These are phyloP conservation scores for Fusarium fracticaudum DNA, from an alignment of 2,329 filamentous ascomycete species.

Conservation along the genomic window DNA sequence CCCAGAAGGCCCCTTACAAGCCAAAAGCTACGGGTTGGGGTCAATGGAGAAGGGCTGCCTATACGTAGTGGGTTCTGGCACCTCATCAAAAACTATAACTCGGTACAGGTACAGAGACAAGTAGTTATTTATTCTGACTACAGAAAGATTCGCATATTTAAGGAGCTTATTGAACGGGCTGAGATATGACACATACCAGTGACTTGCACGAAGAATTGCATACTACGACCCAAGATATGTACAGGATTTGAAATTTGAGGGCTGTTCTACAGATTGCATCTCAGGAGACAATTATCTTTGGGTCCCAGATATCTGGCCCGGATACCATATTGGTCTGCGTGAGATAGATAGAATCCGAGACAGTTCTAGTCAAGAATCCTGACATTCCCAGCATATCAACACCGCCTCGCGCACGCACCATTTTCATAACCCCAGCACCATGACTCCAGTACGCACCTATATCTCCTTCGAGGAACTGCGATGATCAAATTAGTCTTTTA, in stretches of 20 bases:
- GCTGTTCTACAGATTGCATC: fast-evolving
- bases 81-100: background rate
- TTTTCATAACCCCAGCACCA: constrained; percentile 8
- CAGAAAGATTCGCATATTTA: background rate
- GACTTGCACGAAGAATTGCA: background rate
- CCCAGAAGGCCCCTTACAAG: no score
- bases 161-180: background rate
- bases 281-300: background rate
- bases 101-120: fast-evolving
- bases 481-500: background rate
- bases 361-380: constrained; percentile 5
- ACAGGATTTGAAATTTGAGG: background rate
- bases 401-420: constrained; percentile 6
- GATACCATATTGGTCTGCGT: background rate
- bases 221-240: no score
- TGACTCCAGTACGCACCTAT: constrained; percentile 3
- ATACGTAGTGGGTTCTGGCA: fast-evolving
- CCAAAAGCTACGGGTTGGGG: background rate
- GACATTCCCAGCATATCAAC: constrained; percentile 16
- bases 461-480: constrained; percentile 6
- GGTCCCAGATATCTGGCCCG: background rate
- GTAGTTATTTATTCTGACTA: fast-evolving
- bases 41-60: background rate
- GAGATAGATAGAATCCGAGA: constrained; percentile 9
- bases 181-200: background rate